Percentiles rank a stretch among this genome's conserved stretches.
Evolutionary conservation across 768 basidiomycete genomes (phyloP).

Genomic region (Gymnopilus junonius): DNA sequence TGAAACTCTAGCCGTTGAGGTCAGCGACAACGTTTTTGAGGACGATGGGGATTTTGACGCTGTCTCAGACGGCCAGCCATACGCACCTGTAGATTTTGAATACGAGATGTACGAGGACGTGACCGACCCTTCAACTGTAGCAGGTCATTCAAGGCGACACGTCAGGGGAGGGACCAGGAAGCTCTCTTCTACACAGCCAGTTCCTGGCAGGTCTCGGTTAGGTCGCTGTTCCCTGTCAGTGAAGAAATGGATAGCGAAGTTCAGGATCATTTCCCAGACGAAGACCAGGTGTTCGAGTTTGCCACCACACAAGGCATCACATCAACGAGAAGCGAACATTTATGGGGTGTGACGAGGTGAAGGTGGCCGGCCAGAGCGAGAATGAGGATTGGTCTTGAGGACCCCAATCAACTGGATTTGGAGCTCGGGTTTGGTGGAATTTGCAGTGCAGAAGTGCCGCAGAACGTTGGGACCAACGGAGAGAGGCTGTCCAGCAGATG

Average conservation of each 20-base stretch:
- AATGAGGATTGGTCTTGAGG: slow-evolving; percentile 22
- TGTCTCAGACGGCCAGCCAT: slow-evolving; percentile 9
- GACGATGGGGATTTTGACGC: slow-evolving; percentile 13
- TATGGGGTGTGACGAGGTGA: slow-evolving; percentile 28
- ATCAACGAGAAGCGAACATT: slow-evolving; percentile 16
- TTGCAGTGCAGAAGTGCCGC: slow-evolving; percentile 4
- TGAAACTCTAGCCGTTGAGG: slow-evolving; percentile 8
- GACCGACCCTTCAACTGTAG: slow-evolving; percentile 15
- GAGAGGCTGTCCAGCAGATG: slow-evolving; percentile 13
- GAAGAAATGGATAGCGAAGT: slow-evolving; percentile 39
- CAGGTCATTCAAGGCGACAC: slow-evolving; percentile 14
- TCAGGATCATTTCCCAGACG: slow-evolving; percentile 22
- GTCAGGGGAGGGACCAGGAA: slow-evolving; percentile 14
- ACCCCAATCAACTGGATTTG: slow-evolving; percentile 30
- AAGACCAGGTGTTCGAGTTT: slow-evolving; percentile 23
- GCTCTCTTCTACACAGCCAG: slow-evolving; percentile 7
- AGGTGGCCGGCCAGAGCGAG: slow-evolving; percentile 10
- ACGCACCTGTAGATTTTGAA: slow-evolving; percentile 11
- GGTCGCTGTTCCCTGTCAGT: slow-evolving; percentile 43
- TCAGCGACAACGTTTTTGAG: slow-evolving; percentile 7
- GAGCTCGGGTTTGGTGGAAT: slow-evolving; percentile 32
- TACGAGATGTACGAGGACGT: slow-evolving; percentile 22
- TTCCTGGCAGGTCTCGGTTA: slow-evolving; percentile 8
- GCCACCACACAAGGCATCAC: slow-evolving; percentile 10
- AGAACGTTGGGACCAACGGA: slow-evolving; percentile 13